Percentiles rank a stretch among this genome's conserved stretches.
phyloP scores from a whole-genome alignment of 768 basidiomycete species.

The Suillus ampliporus region DNA sequence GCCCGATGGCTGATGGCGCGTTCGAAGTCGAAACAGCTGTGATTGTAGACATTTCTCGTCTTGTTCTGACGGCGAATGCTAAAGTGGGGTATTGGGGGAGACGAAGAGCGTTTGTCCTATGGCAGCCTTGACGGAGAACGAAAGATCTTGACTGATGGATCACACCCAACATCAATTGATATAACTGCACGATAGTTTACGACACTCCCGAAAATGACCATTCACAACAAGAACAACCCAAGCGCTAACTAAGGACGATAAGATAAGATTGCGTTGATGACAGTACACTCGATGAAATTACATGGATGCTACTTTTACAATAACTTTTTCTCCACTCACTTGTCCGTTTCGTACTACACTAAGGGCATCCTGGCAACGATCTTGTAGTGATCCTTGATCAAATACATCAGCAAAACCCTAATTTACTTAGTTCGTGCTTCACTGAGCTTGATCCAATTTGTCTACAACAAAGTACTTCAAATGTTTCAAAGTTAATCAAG shows the following conservation, averaged over 20 bases:
- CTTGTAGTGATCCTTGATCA: too few species aligned
- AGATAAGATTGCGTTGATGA: neutral
- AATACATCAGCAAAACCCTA: too few species aligned
- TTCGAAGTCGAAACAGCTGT: conserved; percentile 7
- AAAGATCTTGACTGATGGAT: neutral
- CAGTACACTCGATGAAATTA: too few species aligned
- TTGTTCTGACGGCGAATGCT: neutral
- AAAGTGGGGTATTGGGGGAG: neutral
- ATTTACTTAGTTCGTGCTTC: too few species aligned
- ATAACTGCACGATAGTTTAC: neutral
- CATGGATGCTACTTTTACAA: too few species aligned
- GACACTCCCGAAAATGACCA: neutral
- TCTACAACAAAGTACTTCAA: too few species aligned
- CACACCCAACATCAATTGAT: conserved; percentile 1
- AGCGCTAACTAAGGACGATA: neutral
- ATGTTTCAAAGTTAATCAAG: too few species aligned
- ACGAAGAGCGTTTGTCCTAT: neutral
- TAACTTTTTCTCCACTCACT: too few species aligned
- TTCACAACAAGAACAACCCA: neutral
- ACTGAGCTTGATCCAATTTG: too few species aligned
- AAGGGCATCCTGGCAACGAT: too few species aligned
- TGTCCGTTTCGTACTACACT: too few species aligned
- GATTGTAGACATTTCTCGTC: conserved; percentile 13
- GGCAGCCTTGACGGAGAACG: neutral
- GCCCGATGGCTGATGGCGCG: conserved; percentile 81